These are phyloP conservation scores for Pythium folliculosum DNA, from an alignment of 352 stramenopile species.

Conservation along the genomic window DNA sequence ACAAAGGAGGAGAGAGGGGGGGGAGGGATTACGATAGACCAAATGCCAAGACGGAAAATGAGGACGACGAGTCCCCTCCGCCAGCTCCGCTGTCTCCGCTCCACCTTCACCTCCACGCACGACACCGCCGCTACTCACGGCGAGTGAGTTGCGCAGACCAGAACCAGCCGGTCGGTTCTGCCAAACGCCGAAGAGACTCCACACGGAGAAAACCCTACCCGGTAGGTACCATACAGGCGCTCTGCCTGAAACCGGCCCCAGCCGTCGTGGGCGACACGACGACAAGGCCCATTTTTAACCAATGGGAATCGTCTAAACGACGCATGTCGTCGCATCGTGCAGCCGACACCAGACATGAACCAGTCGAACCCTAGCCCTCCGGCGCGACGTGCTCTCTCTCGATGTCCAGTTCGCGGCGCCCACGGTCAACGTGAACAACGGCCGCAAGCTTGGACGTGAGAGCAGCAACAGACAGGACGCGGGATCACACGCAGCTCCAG, in stretches of 20 bases:
- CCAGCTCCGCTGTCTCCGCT: background rate
- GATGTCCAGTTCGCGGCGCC: conserved; percentile 25
- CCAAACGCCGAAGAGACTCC: background rate
- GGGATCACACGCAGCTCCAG: background rate
- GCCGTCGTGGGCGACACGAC: conserved; percentile 10
- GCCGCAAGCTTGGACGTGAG: background rate
- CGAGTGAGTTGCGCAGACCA: conserved; percentile 19
- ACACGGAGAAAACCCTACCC: background rate
- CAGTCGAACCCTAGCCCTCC: conserved; percentile 24
- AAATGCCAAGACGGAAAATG: conserved; percentile 14
- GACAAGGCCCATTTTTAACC: conserved; percentile 15
- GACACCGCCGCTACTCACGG: conserved; percentile 18
- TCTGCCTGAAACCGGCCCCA: conserved; percentile 5
- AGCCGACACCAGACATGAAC: conserved; percentile 23
- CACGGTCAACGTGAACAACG: background rate
- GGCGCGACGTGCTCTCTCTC: background rate
- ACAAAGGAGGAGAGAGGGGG: background rate
- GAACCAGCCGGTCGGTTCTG: conserved; percentile 16
- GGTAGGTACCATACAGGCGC: conserved; percentile 8
- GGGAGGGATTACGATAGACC: background rate
- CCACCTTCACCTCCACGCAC: conserved; percentile 13
- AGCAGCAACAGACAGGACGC: background rate
- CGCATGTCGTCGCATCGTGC: conserved; percentile 19
- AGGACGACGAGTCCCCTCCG: conserved; percentile 13
- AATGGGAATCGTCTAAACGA: background rate